A percentile compares a stretch with the other conserved stretches of the same genome.
Conservation (phyloP, 768 basidiomycete genomes). For the Leccinum variicolor region DNA sequence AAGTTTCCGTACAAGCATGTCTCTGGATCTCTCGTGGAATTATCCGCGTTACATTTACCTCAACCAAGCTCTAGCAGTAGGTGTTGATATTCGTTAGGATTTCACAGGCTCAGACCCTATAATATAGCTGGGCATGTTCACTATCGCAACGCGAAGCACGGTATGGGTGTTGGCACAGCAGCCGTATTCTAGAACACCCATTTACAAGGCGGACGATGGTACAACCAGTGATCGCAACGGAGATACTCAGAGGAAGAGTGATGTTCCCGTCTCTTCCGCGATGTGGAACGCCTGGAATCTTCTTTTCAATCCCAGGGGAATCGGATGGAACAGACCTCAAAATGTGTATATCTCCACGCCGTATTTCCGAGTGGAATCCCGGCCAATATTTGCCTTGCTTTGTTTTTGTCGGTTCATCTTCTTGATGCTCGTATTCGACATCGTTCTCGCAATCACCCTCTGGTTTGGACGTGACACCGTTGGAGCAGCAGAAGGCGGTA, state of each 20-base stretch:
- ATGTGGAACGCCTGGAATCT: conserved; percentile 31
- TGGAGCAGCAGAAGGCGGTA: conserved; percentile 30
- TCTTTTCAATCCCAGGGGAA: conserved; percentile 20
- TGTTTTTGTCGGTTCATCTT: conserved; percentile 12
- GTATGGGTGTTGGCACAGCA: conserved; percentile 17
- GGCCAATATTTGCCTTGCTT: conserved; percentile 13
- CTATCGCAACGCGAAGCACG: conserved; percentile 23
- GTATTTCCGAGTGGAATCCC: conserved; percentile 17
- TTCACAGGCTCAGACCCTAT: not conserved
- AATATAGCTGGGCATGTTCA: conserved; percentile 22
- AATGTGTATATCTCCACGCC: conserved; percentile 11
- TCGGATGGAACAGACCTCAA: conserved; percentile 24
- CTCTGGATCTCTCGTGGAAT: conserved; percentile 24
- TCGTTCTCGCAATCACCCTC: not conserved
- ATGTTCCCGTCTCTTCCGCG: conserved; percentile 7
- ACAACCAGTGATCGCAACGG: not conserved
- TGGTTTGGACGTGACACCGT: conserved; percentile 40
- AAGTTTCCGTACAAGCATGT: conserved; percentile 36
- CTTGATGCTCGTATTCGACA: conserved; percentile 7
- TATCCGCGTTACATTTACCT: conserved; percentile 8
- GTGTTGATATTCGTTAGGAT: not conserved
- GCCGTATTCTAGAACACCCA: conserved; percentile 13
- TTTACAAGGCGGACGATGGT: not conserved
- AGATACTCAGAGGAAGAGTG: not conserved
- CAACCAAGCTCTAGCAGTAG: conserved; percentile 25